These are phyloP conservation scores for Geoglossum glabrum DNA, from an alignment of 495 filamentous ascomycete species.

Conservation along the genomic window DNA sequence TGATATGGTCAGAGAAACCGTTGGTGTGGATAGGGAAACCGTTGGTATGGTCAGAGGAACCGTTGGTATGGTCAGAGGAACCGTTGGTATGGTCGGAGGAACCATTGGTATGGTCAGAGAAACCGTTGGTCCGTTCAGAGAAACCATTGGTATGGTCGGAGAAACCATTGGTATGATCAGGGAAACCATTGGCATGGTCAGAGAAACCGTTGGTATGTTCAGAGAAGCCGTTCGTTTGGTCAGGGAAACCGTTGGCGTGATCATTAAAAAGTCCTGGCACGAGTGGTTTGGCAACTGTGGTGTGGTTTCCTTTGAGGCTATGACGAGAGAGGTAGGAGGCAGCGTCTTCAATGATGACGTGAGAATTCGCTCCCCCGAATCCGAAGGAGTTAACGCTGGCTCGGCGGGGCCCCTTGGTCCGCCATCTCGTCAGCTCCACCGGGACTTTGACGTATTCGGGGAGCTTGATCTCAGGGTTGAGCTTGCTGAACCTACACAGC, in stretches of 20 bases:
- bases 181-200: not conserved
- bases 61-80: too few relatives aligned
- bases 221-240: not conserved
- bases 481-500: too few relatives aligned
- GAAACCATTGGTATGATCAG: not conserved
- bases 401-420: constrained; percentile 16
- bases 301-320: not conserved
- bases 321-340: not conserved
- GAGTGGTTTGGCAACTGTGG: not conserved
- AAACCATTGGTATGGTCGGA: not conserved
- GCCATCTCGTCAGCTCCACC: constrained; percentile 7
- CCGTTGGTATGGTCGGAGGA: too few relatives aligned
- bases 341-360: constrained; percentile 32
- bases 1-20: not conserved
- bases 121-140: not conserved
- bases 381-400: constrained; percentile 45
- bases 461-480: too few relatives aligned
- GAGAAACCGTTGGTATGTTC: too few relatives aligned
- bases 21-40: not conserved
- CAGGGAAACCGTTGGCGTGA: not conserved
- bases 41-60: too few relatives aligned
- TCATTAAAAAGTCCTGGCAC: not conserved
- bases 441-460: too few relatives aligned
- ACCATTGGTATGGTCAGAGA: too few relatives aligned
- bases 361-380: constrained; percentile 41